Conservation (phyloP, 1,284 basidiomycete species). For the Xanthoconium separans region DNA sequence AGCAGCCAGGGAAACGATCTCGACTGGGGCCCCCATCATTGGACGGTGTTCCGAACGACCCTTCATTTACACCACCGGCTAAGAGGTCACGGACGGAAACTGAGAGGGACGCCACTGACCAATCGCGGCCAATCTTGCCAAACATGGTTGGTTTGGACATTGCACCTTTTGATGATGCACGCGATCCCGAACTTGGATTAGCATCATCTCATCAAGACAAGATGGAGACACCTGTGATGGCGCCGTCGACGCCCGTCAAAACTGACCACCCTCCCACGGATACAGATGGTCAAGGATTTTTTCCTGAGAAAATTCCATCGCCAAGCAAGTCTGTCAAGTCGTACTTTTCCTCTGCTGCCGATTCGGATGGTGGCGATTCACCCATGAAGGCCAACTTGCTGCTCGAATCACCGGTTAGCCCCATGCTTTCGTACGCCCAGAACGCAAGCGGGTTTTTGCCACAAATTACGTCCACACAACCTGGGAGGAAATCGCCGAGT, state of each 20-base stretch:
- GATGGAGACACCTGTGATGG: not conserved
- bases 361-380: slow-evolving; percentile 36
- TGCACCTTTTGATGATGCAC: slow-evolving; percentile 1
- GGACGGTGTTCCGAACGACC: slow-evolving; percentile 1
- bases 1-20: slow-evolving; percentile 20
- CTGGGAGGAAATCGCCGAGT: slow-evolving; percentile 14
- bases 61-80: slow-evolving; percentile 11
- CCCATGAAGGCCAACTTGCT: slow-evolving; percentile 28
- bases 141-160: slow-evolving; percentile 3
- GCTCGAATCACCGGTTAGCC: slow-evolving; percentile 37
- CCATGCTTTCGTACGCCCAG: slow-evolving; percentile 40
- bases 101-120: not conserved
- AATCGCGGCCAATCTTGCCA: slow-evolving; percentile 1
- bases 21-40: slow-evolving; percentile 9
- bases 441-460: slow-evolving; percentile 39
- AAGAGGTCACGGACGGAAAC: slow-evolving; percentile 19
- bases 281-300: not conserved
- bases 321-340: slow-evolving; percentile 38
- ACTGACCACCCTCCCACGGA: not conserved
- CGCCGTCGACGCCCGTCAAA: slow-evolving; percentile 5
- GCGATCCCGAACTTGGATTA: not conserved
- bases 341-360: slow-evolving; percentile 41
- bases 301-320: slow-evolving; percentile 23
- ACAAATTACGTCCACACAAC: slow-evolving; percentile 41
- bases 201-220: not conserved